Conservation (phyloP, 1,139 yeast genomes). For the Hansenula sp. region DNA sequence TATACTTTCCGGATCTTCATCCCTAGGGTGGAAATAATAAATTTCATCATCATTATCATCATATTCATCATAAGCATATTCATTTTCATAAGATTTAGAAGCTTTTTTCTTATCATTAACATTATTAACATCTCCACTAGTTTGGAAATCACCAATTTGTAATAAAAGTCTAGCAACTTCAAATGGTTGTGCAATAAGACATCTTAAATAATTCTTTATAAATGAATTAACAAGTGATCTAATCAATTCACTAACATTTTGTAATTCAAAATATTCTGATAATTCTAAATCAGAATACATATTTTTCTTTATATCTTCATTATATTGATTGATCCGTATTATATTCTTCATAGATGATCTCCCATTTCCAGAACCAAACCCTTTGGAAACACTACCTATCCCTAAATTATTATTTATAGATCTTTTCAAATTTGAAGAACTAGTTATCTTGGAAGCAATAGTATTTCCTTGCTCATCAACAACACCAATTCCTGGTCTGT, state of each 20-base stretch:
- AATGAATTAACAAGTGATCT: constrained; percentile 56
- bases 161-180: constrained; percentile 75
- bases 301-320: constrained; percentile 32
- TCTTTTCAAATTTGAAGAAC: constrained; percentile 8
- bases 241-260: constrained; percentile 50
- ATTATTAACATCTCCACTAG: constrained; percentile 1
- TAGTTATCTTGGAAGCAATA: constrained; percentile 30
- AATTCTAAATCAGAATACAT: constrained; percentile 63
- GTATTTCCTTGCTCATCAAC: constrained; percentile 32
- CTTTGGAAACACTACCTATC: constrained; percentile 2
- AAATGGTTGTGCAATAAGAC: constrained; percentile 78
- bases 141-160: constrained; percentile 67
- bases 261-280: constrained; percentile 58
- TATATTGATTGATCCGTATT: constrained; percentile 16
- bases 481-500: constrained; percentile 57
- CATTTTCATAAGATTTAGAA: constrained; percentile 29
- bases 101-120: not conserved
- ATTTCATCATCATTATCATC: constrained; percentile 45
- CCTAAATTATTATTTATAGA: constrained; percentile 8
- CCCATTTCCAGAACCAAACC: constrained; percentile 3
- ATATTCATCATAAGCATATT: constrained; percentile 32
- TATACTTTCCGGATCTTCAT: constrained; percentile 18
- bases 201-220: constrained; percentile 60
- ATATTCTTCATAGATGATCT: constrained; percentile 14
- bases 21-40: constrained; percentile 46